Percentiles rank a stretch among this genome's conserved stretches.
phyloP scores from a whole-genome alignment of 1,284 basidiomycete genomes.

The Exobasidium rhododendri region DNA sequence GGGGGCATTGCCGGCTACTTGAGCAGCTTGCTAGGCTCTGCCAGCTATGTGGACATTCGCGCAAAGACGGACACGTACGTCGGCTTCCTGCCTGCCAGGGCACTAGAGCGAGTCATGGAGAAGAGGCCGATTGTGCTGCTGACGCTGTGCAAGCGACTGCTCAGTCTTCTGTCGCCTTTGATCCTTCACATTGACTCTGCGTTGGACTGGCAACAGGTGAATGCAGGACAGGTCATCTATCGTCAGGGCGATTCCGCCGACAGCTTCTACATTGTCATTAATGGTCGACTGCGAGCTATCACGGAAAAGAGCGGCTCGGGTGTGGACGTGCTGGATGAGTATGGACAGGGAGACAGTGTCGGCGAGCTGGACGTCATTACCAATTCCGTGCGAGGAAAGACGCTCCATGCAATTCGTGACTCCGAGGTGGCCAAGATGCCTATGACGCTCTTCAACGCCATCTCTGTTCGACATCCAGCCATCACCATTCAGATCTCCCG shows the following conservation, averaged over 20 bases:
- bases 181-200: conserved; percentile 96
- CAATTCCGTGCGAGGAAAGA: conserved; percentile 78
- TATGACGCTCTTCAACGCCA: conserved; percentile 93
- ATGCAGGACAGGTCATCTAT: conserved; percentile 86
- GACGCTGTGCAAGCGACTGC: conserved; percentile 91
- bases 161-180: conserved; percentile 87
- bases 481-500: conserved; percentile 93
- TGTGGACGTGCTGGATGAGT: conserved; percentile 83
- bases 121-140: conserved; percentile 89
- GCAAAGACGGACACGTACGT: conserved; percentile 98
- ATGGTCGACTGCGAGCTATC: conserved; percentile 82
- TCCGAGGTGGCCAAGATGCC: conserved; percentile 98
- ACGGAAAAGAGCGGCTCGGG: conserved; percentile 64
- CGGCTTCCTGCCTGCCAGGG: conserved; percentile 83
- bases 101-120: conserved; percentile 85
- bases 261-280: conserved; percentile 96
- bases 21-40: conserved; percentile 84
- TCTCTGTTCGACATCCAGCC: conserved; percentile 73
- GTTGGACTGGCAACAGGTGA: conserved; percentile 96
- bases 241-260: conserved; percentile 83
- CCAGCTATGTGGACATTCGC: conserved; percentile 91
- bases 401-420: conserved; percentile 95
- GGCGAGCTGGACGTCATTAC: conserved; percentile 96
- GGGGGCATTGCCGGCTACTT: conserved; percentile 97
- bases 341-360: conserved; percentile 75